Percentiles rank a stretch among this genome's conserved stretches.
Conservation (phyloP, 2,329 filamentous ascomycete species). For the Claviceps maximensis region DNA sequence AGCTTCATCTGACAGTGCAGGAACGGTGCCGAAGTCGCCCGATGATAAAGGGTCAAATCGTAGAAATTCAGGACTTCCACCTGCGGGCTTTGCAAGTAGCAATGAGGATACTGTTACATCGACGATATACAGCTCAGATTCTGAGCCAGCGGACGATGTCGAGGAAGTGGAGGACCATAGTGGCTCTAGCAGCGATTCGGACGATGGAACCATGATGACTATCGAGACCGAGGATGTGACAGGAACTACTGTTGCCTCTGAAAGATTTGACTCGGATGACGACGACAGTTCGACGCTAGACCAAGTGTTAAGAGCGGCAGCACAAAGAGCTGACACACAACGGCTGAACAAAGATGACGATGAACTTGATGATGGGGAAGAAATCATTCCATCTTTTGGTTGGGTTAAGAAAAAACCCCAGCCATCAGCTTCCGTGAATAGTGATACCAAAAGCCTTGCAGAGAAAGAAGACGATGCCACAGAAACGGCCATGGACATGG, state of each 20-base stretch:
- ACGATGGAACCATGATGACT: slow-evolving; percentile 70
- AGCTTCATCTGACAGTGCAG: slow-evolving; percentile 43
- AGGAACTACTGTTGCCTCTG: slow-evolving; percentile 51
- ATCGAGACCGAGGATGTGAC: slow-evolving; percentile 69
- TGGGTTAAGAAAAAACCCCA: slow-evolving; percentile 48
- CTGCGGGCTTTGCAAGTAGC: slow-evolving; percentile 50
- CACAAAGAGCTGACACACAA: slow-evolving; percentile 61
- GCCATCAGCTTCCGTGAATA: not conserved
- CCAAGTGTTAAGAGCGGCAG: slow-evolving; percentile 62
- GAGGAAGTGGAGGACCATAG: slow-evolving; percentile 40
- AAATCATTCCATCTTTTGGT: slow-evolving; percentile 63
- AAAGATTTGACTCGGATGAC: slow-evolving; percentile 44
- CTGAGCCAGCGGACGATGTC: slow-evolving; percentile 41
- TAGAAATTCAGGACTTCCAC: slow-evolving; percentile 53
- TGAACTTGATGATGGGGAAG: slow-evolving; percentile 50
- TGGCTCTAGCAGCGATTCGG: slow-evolving; percentile 44
- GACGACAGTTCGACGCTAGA: slow-evolving; percentile 60
- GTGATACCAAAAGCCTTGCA: slow-evolving; percentile 18
- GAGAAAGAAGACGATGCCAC: slow-evolving; percentile 17
- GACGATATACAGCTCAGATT: slow-evolving; percentile 61
- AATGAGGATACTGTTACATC: slow-evolving; percentile 60
- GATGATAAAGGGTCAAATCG: slow-evolving; percentile 50
- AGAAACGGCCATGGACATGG: slow-evolving; percentile 25
- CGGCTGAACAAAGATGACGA: slow-evolving; percentile 38
- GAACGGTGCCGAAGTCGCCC: slow-evolving; percentile 42